Percentiles rank a stretch among this genome's conserved stretches.
Evolutionary conservation across 2,329 filamentous ascomycete species (phyloP).

Genomic region (Paraphaeosphaeria sporulosa): DNA sequence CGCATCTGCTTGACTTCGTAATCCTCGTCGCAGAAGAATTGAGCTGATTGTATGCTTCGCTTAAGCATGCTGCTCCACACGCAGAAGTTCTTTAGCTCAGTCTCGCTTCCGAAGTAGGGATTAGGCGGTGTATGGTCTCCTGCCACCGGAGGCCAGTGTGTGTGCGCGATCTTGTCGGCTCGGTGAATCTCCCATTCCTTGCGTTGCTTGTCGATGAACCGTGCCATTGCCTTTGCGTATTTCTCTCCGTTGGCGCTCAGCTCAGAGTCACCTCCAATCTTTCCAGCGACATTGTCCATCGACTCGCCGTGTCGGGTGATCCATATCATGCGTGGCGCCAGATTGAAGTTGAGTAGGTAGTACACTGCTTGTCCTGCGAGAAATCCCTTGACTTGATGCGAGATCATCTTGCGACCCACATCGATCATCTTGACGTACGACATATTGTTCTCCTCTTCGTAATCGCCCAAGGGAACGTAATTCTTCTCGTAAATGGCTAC

Average conservation of each 20-base stretch:
- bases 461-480: constrained; percentile 88
- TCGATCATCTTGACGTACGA: constrained; percentile 99
- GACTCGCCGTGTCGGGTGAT: constrained; percentile 96
- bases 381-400: constrained; percentile 90
- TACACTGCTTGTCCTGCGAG: constrained; percentile 91
- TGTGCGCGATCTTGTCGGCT: constrained; percentile 76
- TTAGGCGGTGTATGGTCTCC: constrained; percentile 96
- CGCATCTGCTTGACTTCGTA: constrained; percentile 96
- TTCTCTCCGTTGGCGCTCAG: constrained; percentile 80
- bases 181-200: constrained; percentile 84
- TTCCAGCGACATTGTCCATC: constrained; percentile 82
- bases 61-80: constrained; percentile 98
- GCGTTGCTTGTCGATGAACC: constrained; percentile 83
- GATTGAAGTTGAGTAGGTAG: constrained; percentile 95
- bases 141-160: constrained; percentile 85
- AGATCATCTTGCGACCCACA: constrained; percentile 91
- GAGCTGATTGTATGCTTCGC: constrained; percentile 84
- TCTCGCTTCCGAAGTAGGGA: constrained; percentile 70
- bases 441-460: constrained; percentile 88
- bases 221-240: constrained; percentile 81
- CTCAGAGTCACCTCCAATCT: constrained; percentile 88
- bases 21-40: constrained; percentile 93
- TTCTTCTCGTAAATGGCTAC: constrained; percentile 93
- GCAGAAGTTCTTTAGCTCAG: constrained; percentile 84
- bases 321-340: constrained; percentile 96